phyloP scores from a whole-genome alignment of 768 basidiomycete species.

The Dentipellis fragilis region DNA sequence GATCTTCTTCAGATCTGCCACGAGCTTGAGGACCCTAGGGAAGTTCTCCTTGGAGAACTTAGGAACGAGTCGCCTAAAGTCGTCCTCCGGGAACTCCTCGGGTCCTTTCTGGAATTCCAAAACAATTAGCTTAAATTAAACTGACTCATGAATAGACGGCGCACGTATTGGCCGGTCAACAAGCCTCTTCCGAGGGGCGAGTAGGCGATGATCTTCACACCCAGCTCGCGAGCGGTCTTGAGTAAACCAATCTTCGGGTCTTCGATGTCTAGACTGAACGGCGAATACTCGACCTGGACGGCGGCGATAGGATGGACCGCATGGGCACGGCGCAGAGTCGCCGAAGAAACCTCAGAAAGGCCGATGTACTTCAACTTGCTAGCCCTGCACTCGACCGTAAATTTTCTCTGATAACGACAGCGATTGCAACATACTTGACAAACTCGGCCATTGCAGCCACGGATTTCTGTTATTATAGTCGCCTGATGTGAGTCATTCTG shows the following conservation, averaged over 20 bases:
- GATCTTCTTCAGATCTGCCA: constrained; percentile 22
- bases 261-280: constrained; percentile 26
- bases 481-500: background rate
- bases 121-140: background rate
- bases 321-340: constrained; percentile 26
- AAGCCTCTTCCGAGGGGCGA: constrained; percentile 25
- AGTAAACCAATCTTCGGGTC: constrained; percentile 15
- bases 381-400: constrained; percentile 8
- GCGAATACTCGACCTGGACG: constrained; percentile 29
- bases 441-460: constrained; percentile 13
- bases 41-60: constrained; percentile 30
- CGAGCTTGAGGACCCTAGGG: constrained; percentile 30
- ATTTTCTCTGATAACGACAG: background rate
- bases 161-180: constrained; percentile 19
- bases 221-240: constrained; percentile 22
- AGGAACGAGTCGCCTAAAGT: constrained; percentile 18
- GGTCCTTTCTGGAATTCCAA: constrained; percentile 15
- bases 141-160: constrained; percentile 9
- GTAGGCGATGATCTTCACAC: constrained; percentile 26
- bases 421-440: constrained; percentile 22
- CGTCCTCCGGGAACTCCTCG: constrained; percentile 21
- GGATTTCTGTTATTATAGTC: background rate
- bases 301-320: constrained; percentile 27
- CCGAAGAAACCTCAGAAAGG: constrained; percentile 24
- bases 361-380: constrained; percentile 28